Evolutionary conservation across 148 eudicot species (phyloP).

Genomic region (Hydrangea macrophylla): DNA sequence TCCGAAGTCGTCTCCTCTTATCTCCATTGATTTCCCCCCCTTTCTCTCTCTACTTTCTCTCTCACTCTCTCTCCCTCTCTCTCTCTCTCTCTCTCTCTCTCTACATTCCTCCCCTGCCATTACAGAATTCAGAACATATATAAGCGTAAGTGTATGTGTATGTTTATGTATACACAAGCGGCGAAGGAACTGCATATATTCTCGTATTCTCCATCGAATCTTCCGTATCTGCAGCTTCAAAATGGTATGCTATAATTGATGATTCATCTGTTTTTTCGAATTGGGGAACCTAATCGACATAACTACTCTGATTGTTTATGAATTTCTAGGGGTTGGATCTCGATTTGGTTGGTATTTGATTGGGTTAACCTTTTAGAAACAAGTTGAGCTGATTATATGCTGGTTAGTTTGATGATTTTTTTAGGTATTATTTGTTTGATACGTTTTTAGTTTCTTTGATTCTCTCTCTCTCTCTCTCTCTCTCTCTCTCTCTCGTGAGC

Average conservation of each 20-base stretch:
- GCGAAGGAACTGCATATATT: neutral
- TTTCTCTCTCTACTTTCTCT: constrained; percentile 1
- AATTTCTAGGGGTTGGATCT: neutral
- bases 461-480: neutral
- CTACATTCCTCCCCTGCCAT: neutral
- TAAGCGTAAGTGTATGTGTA: neutral
- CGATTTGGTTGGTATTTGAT: neutral
- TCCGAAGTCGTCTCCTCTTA: no score
- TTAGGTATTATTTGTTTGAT: neutral
- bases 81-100: neutral
- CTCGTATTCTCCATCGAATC: constrained; percentile 7
- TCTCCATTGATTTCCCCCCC: no score
- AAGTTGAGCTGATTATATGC: neutral
- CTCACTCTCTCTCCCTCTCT: neutral
- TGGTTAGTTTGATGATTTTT: neutral
- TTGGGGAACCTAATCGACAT: neutral
- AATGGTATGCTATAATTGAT: neutral
- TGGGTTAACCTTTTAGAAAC: neutral
- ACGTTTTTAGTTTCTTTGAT: neutral
- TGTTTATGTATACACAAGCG: neutral
- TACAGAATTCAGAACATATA: neutral
- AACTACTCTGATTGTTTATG: neutral
- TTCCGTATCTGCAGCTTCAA: neutral
- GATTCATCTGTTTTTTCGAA: neutral
- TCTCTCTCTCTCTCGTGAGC: no score